A percentile compares a stretch with the other conserved stretches of the same genome.
These are phyloP conservation scores for Fusarium nelsonii DNA, from an alignment of 2,329 filamentous ascomycete species.

Conservation along the genomic window DNA sequence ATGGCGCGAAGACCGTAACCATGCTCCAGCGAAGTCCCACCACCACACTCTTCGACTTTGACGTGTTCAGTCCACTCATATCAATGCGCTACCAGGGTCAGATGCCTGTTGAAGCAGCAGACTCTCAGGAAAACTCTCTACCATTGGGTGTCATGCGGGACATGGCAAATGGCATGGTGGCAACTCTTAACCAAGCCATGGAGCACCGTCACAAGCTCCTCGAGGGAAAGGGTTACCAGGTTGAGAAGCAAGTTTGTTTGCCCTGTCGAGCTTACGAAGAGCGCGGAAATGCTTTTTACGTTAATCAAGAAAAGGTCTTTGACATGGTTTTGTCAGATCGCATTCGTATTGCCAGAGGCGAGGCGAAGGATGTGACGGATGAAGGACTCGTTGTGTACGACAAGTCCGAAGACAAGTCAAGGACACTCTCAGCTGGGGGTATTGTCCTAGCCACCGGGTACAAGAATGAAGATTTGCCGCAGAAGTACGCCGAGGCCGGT, in stretches of 20 bases:
- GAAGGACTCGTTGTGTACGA: neutral
- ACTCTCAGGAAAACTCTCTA: neutral
- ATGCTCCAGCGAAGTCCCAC: neutral
- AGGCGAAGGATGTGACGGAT: neutral
- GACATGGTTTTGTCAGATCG: neutral
- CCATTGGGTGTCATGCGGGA: neutral
- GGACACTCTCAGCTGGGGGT: neutral
- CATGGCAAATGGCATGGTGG: neutral
- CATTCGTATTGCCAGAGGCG: neutral
- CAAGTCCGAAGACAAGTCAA: neutral
- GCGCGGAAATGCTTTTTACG: neutral
- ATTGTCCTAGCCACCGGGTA: neutral
- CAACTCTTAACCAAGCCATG: neutral
- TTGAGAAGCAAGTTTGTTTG: neutral
- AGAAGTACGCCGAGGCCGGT: neutral
- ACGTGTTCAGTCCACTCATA: neutral
- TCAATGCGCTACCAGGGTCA: neutral
- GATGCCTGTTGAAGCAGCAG: slow-evolving; percentile 2
- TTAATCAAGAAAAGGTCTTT: neutral
- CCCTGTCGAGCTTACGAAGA: neutral
- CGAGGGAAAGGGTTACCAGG: neutral
- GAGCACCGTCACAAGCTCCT: neutral
- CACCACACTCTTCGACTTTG: neutral
- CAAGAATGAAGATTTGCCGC: neutral
- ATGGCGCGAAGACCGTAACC: neutral